Percentiles rank a stretch among this genome's conserved stretches.
phyloP scores from a whole-genome alignment of 2,329 filamentous ascomycete genomes.

The Graphilbum fragrans region DNA sequence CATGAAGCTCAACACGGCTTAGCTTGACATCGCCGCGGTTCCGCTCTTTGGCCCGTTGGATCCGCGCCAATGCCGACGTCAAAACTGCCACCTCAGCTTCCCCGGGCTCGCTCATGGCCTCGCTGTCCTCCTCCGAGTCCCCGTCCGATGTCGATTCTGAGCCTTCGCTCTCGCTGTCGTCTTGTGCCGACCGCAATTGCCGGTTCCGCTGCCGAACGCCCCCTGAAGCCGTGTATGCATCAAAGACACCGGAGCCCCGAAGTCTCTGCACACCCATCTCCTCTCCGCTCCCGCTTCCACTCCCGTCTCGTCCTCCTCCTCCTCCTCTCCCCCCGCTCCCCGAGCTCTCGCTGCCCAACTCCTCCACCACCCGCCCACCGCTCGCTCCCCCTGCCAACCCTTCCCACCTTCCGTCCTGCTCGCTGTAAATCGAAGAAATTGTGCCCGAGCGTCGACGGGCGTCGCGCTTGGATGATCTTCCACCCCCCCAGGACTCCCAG shows the following conservation, averaged over 20 bases:
- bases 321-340: conserved; percentile 34
- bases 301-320: conserved; percentile 28
- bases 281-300: conserved; percentile 30
- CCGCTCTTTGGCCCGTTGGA: conserved; percentile 62
- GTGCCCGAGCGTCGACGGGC: conserved; percentile 20
- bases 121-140: conserved; percentile 29
- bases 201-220: conserved; percentile 20
- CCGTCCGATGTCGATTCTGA: conserved; percentile 24
- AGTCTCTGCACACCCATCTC: background rate
- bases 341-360: conserved; percentile 46
- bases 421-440: background rate
- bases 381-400: conserved; percentile 1
- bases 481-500: conserved; percentile 32
- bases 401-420: background rate
- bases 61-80: conserved; percentile 67
- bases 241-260: background rate
- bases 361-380: conserved; percentile 46
- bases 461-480: conserved; percentile 94
- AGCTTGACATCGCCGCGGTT: conserved; percentile 73
- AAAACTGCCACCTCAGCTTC: conserved; percentile 57
- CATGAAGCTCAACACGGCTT: conserved; percentile 67
- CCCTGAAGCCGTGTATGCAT: background rate
- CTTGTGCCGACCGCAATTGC: conserved; percentile 16
- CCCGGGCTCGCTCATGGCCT: conserved; percentile 27
- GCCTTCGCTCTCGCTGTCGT: background rate